Conservation (phyloP, 2,329 filamentous ascomycete genomes). For the Tolypocladium pustulatum region DNA sequence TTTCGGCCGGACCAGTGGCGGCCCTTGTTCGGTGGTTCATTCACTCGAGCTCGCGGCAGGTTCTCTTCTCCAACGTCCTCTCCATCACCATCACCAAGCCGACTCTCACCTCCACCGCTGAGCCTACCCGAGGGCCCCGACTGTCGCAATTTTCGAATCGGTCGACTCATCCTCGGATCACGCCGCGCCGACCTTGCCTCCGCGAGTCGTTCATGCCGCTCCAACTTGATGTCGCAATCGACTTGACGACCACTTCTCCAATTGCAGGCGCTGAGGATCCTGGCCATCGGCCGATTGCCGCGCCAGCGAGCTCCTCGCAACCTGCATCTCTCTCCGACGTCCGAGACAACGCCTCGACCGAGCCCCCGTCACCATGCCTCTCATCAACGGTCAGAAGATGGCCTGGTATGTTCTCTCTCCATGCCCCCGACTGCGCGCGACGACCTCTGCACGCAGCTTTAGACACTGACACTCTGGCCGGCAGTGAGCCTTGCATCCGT, state of each 20-base stretch:
- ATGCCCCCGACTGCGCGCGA: background rate
- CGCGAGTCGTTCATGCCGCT: background rate
- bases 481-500: constrained; percentile 62
- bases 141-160: background rate
- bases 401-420: constrained; percentile 48
- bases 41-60: background rate
- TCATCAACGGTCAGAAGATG: constrained; percentile 62
- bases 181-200: background rate
- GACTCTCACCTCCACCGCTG: background rate
- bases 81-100: background rate
- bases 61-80: background rate
- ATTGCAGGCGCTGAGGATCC: background rate
- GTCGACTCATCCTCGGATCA: background rate
- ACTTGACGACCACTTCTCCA: background rate
- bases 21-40: background rate
- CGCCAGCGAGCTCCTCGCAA: background rate
- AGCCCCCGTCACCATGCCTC: constrained; percentile 40
- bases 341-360: background rate
- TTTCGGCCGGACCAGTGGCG: background rate
- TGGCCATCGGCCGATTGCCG: background rate
- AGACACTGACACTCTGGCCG: background rate
- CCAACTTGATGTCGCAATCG: background rate
- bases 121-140: background rate
- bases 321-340: background rate
- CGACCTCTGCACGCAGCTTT: background rate